Evolutionary conservation across 257 asterid species (phyloP), one percentile per base, ranked within the genome.

Genomic region (Nicotiana noctiflora): DNA sequence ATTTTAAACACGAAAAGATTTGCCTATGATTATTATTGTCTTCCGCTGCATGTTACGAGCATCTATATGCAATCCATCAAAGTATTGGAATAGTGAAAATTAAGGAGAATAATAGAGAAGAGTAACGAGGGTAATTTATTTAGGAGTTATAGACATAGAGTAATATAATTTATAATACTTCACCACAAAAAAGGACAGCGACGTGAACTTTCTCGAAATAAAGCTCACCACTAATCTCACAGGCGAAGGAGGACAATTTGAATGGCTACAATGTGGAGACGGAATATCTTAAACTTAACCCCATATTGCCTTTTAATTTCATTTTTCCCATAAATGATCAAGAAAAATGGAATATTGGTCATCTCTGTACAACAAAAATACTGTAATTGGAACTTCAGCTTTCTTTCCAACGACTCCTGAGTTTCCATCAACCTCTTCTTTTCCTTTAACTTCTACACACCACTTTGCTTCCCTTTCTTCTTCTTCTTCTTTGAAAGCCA

Each of bases 401-500:
- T 61, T 81, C 40, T 8, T 53, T 77, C 84, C 75, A 76, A 74
- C 68, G 13, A 4, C 83, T 3, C 32, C 46, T 18, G 46, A 76
- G 64, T 64, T 80, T 66, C 81, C 70, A 77, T 17, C 77, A 44
- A 37, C 66, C 52, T 17, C 75, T 80, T 66, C 88, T 17, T 81
- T 75, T 64, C 75, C 68, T 14, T 62, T 77, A 27, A 49, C 29
- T 27, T 27, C 80, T 8, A 60, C 9, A 49, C 34, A 57, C 80
- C 76, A 72, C 62, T 79, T 49, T 59, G 63, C 59, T 44, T 34
- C 31, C 52, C 65, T 79, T 72, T 79, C 87, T 46, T 70, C 82
- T 57, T 84, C 76, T 66, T 74, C 80, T 57, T 76, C 89, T 27
- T 84, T 67, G 63, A 70, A 82, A 63, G 85, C 84, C 60, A 84